Base-by-base conservation (phyloP, 2,329 filamentous ascomycete species). In the Aspergillus neoniger region DNA sequence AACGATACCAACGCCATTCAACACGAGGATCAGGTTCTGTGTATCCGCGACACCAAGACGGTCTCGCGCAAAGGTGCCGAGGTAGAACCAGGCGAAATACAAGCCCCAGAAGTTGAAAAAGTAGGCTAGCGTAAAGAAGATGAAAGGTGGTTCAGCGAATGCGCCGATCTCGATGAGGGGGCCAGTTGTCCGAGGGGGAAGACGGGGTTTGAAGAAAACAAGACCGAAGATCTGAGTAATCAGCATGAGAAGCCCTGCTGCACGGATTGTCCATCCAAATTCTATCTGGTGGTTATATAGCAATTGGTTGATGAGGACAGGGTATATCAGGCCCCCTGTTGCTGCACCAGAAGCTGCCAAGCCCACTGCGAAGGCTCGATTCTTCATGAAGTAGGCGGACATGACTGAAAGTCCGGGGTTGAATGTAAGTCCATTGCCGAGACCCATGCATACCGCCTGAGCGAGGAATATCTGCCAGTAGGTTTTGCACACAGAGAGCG, bases 71-170 rank as follows among this genome's bases (percentile, higher is more conserved):
- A 80, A 87, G 0, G 81, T 77, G 0, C 81, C 76, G 32, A 88
- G 70, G 72, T 87, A 89, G 74, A 84, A 87, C 67, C 86, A 86
- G 4, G 81, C 81, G 58, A 86, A 83, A 65, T 86, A 88, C 1
- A 85, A 70, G 1, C 82, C 80, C 63, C 79, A 76, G 68, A 85
- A 85, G 58, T 70, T 70, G 56, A 80, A 73, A 59, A 80, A 81
- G 62, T 79, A 77, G 5, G 80, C 80, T 2, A 78, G 54, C 1
- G 79, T 73, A 63, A 83, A 83, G 9, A 84, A 68, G 0, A 80
- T 69, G 60, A 87, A 89, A 14, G 84, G 77, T 0, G 76, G 65
- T 67, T 89, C 86, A 43, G 70, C 78, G 65, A 89, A 87, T 0
- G 86, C 85, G 1, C 72, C 74, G 80, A 79, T 81, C 53, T 88